Percentiles rank a stretch among this genome's conserved stretches.
These are phyloP conservation scores for Starmerella bacillaris DNA, from an alignment of 805 yeast genomes.

Conservation along the genomic window DNA sequence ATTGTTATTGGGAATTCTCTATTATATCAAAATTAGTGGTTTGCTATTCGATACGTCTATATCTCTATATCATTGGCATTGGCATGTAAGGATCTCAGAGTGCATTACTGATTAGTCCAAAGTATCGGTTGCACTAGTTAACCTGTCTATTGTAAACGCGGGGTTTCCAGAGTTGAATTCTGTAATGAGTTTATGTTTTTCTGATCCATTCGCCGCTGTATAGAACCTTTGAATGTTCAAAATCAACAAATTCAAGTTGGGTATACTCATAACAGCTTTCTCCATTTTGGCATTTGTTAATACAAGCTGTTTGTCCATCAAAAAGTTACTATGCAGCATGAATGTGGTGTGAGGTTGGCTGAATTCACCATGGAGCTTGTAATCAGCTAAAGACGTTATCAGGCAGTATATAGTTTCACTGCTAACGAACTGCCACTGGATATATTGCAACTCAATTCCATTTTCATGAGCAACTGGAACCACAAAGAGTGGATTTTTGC, in stretches of 20 bases:
- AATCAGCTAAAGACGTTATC: slow-evolving; percentile 82
- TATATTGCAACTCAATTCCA: slow-evolving; percentile 61
- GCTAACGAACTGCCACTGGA: slow-evolving; percentile 86
- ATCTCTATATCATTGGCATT: no score
- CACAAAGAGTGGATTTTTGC: slow-evolving; percentile 65
- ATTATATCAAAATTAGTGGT: no score
- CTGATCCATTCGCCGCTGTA: slow-evolving; percentile 26
- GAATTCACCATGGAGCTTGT: slow-evolving; percentile 71
- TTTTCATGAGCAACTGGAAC: slow-evolving; percentile 57
- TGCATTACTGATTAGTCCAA: slow-evolving; percentile 34
- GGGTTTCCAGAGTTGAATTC: slow-evolving; percentile 55
- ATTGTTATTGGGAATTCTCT: no score
- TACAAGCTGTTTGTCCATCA: slow-evolving; percentile 38
- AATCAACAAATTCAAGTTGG: slow-evolving; percentile 56
- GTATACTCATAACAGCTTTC: slow-evolving; percentile 46
- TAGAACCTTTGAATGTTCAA: slow-evolving; percentile 35
- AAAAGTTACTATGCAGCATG: slow-evolving; percentile 67
- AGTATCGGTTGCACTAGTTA: slow-evolving; percentile 58
- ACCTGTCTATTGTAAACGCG: slow-evolving; percentile 45
- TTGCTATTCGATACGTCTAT: no score
- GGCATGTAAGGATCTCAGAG: no score
- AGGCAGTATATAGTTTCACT: slow-evolving; percentile 71
- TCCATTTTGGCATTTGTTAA: slow-evolving; percentile 70
- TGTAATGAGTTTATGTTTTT: slow-evolving; percentile 38
- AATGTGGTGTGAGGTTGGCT: slow-evolving; percentile 92